Base-by-base conservation (phyloP, 2,329 filamentous ascomycete species). In the Aspergillus versicolor region DNA sequence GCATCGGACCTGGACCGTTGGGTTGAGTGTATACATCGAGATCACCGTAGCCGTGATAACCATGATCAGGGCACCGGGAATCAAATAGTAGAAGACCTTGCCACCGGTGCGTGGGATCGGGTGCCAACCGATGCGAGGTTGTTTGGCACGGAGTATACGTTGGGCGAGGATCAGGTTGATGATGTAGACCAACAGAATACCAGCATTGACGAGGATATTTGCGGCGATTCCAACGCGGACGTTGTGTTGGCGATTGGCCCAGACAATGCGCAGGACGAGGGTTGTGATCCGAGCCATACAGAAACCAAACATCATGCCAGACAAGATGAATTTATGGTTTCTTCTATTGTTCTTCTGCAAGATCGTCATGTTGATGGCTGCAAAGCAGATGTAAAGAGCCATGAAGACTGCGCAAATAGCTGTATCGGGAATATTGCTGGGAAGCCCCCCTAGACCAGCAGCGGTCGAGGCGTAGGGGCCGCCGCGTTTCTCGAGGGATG, bases 131-230 rank as follows among this genome's bases (percentile, higher is more conserved):
- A 91, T 70, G 2, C 71, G 68, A 0, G 90, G 90, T 67, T 92
- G 89, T 45, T 85, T 83, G 4, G 88, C 88, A 53, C 91, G 83
- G 17, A 94, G 73, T 24, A 96, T 81, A 45, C 91, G 86, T 73
- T 91, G 89, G 0, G 87, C 76, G 68, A 92, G 90, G 66, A 94
- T 76, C 42, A 95, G 75, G 75, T 96, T 94, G 73, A 91, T 77
- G 65, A 93, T 75, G 73, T 90, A 93, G 24, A 95, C 77, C 7
- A 95, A 73, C 34, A 95, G 70, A 15, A 92, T 85, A 42, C 90
- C 91, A 0, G 88, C 87, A 44, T 86, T 84, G 56, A 90, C 84
- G 65, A 94, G 86, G 67, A 94, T 83, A 62, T 80, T 80, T 3
- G 89, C 84, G 0, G 83, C 82, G 48, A 86, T 82, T 3, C 77